Base-by-base conservation (phyloP, 148 eudicot species). In the Amaranthus hypochondriacus region DNA sequence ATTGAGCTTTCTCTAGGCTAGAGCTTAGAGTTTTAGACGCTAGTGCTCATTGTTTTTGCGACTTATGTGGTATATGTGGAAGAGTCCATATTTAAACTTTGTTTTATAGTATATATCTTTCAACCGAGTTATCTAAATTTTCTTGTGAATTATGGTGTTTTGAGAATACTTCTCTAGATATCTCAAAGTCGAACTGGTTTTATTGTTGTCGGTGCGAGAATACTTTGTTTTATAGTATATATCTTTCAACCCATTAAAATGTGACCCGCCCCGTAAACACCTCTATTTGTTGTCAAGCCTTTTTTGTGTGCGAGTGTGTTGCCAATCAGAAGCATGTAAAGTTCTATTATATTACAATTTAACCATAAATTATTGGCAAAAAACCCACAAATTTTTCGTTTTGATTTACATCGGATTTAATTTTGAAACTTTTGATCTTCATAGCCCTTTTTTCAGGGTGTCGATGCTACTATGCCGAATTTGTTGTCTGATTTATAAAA, bases 401-500 rank as follows among this genome's bases (percentile, higher is more conserved):
- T 48, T 48, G 11, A 4, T 48, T 66, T 39, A 7, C 9, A 3
- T 7, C 55, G 56, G 53, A 43, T 9, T 48, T 18, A 48, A 48
- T n/a, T 9, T 8, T 70, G 13, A 12, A 54, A 8, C 55, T 15
- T 7, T 7, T 70, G 9, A 48, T 18, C 11, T 10, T n/a, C 54
- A 4, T 5, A 9, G 47, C 28, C n/a, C 55, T 58, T 18, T 21
- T 10, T n/a, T 58, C 48, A 47, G 47, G 43, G 0, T 47, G 15
- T 71, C 4, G 12, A 47, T 54, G 39, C 59, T 44, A 14, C 44
- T 63, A 52, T 53, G 9, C 39, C 39, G 39, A 0, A 18, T 12
- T 49, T 61, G 59, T 21, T 73, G 9, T 56, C 73, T 67, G 65
- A 48, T 70, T 46, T 55, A 42, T 66, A 57, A 48, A 44, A 42